phyloP scores from a whole-genome alignment of 352 stramenopile genomes.

The Globisporangium iwayamae region DNA sequence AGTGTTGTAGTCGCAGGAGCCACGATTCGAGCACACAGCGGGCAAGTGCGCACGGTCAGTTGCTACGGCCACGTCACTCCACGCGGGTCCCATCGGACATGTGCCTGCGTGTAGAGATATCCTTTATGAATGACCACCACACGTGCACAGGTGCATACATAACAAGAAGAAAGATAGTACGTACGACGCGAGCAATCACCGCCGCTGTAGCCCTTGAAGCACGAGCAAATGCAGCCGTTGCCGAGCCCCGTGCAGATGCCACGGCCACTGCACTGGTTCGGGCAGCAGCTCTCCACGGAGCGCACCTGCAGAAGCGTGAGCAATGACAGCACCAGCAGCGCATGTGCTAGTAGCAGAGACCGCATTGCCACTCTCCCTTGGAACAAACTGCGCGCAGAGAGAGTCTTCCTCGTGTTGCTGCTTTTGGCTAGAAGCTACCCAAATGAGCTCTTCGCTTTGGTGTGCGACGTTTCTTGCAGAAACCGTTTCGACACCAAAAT shows the following conservation, averaged over 20 bases:
- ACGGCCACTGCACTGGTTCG: slow-evolving; percentile 56
- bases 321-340: slow-evolving; percentile 16
- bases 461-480: background rate
- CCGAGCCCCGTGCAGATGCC: slow-evolving; percentile 55
- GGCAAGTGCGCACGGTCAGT: slow-evolving; percentile 54
- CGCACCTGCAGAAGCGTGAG: slow-evolving; percentile 4
- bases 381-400: background rate
- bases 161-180: background rate
- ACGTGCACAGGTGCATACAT: background rate
- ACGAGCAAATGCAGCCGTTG: slow-evolving; percentile 75
- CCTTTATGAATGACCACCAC: no score
- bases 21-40: slow-evolving; percentile 60
- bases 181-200: slow-evolving; percentile 88
- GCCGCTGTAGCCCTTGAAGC: slow-evolving; percentile 83
- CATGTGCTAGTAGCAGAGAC: background rate
- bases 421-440: background rate
- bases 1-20: slow-evolving; percentile 53
- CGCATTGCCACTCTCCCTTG: background rate
- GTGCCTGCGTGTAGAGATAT: slow-evolving; percentile 16
- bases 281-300: slow-evolving; percentile 37
- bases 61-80: slow-evolving; percentile 52
- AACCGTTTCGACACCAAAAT: background rate
- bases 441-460: background rate
- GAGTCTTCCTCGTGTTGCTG: background rate
- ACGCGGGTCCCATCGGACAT: slow-evolving; percentile 52